Evolutionary conservation across 495 filamentous ascomycete species (phyloP).

Genomic region (Letharia columbiana): DNA sequence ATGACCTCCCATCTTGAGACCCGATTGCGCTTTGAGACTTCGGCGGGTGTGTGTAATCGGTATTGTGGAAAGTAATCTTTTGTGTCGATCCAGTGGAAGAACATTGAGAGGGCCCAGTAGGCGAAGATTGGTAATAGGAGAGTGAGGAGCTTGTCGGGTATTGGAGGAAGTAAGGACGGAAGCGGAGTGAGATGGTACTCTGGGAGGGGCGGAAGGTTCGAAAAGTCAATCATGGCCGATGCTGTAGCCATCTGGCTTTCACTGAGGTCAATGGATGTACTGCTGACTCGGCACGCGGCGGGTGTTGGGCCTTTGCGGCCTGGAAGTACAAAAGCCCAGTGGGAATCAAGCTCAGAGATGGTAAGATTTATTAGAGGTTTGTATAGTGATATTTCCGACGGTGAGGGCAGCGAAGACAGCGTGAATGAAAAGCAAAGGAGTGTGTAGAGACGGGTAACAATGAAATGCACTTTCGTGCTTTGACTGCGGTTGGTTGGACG

Average conservation of each 20-base stretch:
- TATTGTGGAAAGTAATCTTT: slow-evolving; percentile 70
- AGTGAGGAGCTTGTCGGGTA: slow-evolving; percentile 61
- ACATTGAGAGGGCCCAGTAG: slow-evolving; percentile 66
- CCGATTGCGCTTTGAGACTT: slow-evolving; percentile 66
- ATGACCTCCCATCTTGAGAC: slow-evolving; percentile 62
- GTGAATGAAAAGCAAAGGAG: background rate
- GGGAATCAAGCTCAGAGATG: background rate
- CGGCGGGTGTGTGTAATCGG: slow-evolving; percentile 71
- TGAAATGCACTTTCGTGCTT: background rate
- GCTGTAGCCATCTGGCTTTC: slow-evolving; percentile 16
- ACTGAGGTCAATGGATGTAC: slow-evolving; percentile 1
- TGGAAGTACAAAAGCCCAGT: background rate
- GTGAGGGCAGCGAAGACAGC: background rate
- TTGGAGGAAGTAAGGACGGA: slow-evolving; percentile 54
- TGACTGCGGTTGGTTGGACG: slow-evolving; percentile 3
- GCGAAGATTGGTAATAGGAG: slow-evolving; percentile 56
- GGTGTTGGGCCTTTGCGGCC: slow-evolving; percentile 14
- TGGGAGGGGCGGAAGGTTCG: slow-evolving; percentile 60
- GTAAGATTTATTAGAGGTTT: background rate
- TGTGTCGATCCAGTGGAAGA: slow-evolving; percentile 69
- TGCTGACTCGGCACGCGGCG: slow-evolving; percentile 7
- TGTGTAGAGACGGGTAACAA: slow-evolving; percentile 2
- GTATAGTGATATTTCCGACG: background rate
- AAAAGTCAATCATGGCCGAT: slow-evolving; percentile 15
- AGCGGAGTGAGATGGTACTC: slow-evolving; percentile 51